Base-by-base conservation (phyloP, 768 basidiomycete genomes). In the Panus rudis region DNA sequence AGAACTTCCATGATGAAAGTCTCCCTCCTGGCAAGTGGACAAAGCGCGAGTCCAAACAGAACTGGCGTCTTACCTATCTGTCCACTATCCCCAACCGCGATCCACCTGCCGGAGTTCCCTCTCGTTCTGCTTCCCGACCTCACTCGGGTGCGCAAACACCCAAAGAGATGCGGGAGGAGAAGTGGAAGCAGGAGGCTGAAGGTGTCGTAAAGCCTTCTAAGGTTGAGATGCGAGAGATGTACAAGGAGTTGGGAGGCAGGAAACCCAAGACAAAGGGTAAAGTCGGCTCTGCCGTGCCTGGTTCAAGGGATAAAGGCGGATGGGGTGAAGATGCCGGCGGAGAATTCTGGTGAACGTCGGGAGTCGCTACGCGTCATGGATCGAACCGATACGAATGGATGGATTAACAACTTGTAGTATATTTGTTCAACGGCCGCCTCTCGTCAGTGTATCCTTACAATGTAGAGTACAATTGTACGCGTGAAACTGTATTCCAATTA, bases 31-130 rank as follows among this genome's bases (percentile, higher is more conserved):
- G 83, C 26, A 92, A 92, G 62, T 96, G 92, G 92, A 86, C 90
- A 7, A 87, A 86, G 57, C 73, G 84, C 43, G 92, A 96, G 61
- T 92, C 89, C n/a, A 96, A 92, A 60, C 84, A 90, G 63, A 84
- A 84, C 51, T 96, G 92, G 92, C 79, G 85, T 27, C 53, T 69
- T 8, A 70, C 70, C 6, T 65, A 64, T 52, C 43, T 68, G 6
- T 56, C 75, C 63, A 59, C 62, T 64, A 41, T 70, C 13, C 45
- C 57, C 58, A 64, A 66, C 61, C 53, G 63, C 57, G 47, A 69
- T 46, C 49, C 75, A 57, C 49, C 55, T n/a, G 42, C 52, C 66
- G 63, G 56, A 17, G 47, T 70, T 64, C 26, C 66, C 58, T 39
- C 30, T 55, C n/a, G 68, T 68, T 44, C 66, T 69, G 13, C 73